These are phyloP conservation scores for Phialemonium atrogriseum DNA, from an alignment of 2,329 filamentous ascomycete species.

Conservation along the genomic window DNA sequence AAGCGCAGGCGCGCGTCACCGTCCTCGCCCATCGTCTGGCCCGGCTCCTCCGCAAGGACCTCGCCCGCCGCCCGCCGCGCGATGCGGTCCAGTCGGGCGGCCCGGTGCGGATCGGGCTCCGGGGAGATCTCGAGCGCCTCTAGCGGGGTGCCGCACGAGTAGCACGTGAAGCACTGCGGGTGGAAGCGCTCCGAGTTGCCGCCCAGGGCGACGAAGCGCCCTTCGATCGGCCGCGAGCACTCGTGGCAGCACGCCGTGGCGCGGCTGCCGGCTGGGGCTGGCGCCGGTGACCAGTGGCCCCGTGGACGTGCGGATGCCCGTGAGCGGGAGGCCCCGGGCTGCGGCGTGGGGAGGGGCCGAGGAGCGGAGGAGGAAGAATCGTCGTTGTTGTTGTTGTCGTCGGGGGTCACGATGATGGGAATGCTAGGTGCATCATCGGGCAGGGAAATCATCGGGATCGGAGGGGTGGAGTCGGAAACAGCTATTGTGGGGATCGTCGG, in stretches of 20 bases:
- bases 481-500: conserved; percentile 26
- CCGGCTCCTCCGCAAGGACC: conserved; percentile 52
- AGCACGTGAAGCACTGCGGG: conserved; percentile 86
- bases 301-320: conserved; percentile 31
- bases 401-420: conserved; percentile 37
- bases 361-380: conserved; percentile 16
- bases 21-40: conserved; percentile 59
- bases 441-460: conserved; percentile 32
- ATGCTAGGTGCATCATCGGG: conserved; percentile 25
- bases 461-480: conserved; percentile 25
- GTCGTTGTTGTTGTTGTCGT: conserved; percentile 21
- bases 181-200: conserved; percentile 73
- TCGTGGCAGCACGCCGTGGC: conserved; percentile 72
- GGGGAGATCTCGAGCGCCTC: conserved; percentile 96
- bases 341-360: conserved; percentile 41
- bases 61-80: conserved; percentile 50
- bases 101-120: conserved; percentile 67
- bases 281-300: conserved; percentile 53
- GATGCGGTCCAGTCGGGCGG: conserved; percentile 67
- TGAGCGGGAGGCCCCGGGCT: conserved; percentile 21
- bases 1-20: conserved; percentile 71
- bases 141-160: conserved; percentile 76
- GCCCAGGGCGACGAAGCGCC: conserved; percentile 78
- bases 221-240: conserved; percentile 77
- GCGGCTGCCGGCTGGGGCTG: conserved; percentile 32